Base-by-base conservation (phyloP, 2,329 filamentous ascomycete genomes). In the Phyllosticta paracitricarpa region DNA sequence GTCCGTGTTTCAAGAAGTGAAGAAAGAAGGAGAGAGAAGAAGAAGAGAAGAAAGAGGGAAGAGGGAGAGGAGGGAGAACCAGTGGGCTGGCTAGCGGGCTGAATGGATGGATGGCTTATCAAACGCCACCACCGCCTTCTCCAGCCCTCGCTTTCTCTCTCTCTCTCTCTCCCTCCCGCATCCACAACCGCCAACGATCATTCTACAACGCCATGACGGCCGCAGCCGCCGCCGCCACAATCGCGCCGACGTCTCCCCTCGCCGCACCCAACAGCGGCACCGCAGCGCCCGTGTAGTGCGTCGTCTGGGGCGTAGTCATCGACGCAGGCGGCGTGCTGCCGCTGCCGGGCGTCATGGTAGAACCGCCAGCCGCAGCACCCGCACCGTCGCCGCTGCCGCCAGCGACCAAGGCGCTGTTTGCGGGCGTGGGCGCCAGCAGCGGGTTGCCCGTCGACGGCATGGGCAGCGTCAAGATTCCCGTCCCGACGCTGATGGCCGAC, bases 401-500 rank as follows among this genome's bases (percentile, higher is more conserved):
- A 40, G 4, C 40, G 14, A 48, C 40, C 40, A 48, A 6, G 12
- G 40, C 40, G 40, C 40, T 48, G 17, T n/a, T 48, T 17, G 40
- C 40, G 14, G n/a, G 14, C 40, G 40, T 48, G 40, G 40, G 40
- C 17, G 40, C 40, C 40, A 48, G 40, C 40, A 7, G 14, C 40
- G 40, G 40, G 40, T 48, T 48, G 40, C 14, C 40, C 12, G 40
- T 48, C 40, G 40, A 48, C 40, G 40, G 40, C 40, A 48, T 48
- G 40, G 40, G 17, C 12, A 48, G 40, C 17, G 40, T 48, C 14
- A 48, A 17, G 40, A 48, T 48, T 14, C 40, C 40, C 14, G 40
- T 48, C 14, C 40, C 40, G 40, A 48, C 40, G 40, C 40, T 48
- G 40, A 48, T 48, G 40, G 68, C 68, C 71, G 51, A 19, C 17